phyloP scores from a whole-genome alignment of 169 alveolate species.

The Neospora caninum region DNA sequence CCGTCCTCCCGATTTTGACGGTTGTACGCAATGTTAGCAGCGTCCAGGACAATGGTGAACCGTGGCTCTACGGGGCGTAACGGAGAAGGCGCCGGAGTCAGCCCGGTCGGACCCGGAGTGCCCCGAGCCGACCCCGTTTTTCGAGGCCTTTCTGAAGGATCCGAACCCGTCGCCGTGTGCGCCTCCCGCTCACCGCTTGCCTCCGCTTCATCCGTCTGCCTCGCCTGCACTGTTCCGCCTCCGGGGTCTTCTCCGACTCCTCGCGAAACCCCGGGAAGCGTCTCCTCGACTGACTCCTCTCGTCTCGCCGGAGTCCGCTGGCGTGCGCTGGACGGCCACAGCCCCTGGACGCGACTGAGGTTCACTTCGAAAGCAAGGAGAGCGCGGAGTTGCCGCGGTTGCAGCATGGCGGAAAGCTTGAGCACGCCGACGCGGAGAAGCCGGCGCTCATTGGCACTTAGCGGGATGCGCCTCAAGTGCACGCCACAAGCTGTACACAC shows the following conservation, averaged over 20 bases:
- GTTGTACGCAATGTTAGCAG: conserved; percentile 54
- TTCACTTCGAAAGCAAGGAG: conserved; percentile 15
- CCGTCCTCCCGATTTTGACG: conserved; percentile 38
- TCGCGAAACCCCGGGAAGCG: not conserved
- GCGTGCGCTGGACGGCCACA: not conserved
- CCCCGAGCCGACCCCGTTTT: not conserved
- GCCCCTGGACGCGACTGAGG: not conserved
- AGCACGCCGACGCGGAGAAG: conserved; percentile 53
- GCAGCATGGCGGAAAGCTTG: conserved; percentile 19
- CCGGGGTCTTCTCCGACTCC: not conserved
- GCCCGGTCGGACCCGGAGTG: not conserved
- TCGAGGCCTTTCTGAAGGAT: not conserved
- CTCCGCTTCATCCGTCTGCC: too few relatives aligned
- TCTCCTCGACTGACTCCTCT: not conserved
- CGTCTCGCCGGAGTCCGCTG: not conserved
- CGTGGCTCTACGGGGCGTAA: not conserved
- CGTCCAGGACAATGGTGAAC: conserved; percentile 40
- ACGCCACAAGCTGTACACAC: conserved; percentile 10
- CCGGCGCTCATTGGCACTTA: not conserved
- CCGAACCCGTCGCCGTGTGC: too few relatives aligned
- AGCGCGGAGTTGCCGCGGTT: conserved; percentile 37
- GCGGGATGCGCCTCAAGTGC: conserved; percentile 1
- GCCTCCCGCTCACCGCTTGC: too few relatives aligned
- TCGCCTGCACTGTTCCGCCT: too few relatives aligned
- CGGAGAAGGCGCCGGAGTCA: not conserved